Evolutionary conservation across 2,329 filamentous ascomycete genomes (phyloP).

Genomic region (Rachicladosporium sp.): DNA sequence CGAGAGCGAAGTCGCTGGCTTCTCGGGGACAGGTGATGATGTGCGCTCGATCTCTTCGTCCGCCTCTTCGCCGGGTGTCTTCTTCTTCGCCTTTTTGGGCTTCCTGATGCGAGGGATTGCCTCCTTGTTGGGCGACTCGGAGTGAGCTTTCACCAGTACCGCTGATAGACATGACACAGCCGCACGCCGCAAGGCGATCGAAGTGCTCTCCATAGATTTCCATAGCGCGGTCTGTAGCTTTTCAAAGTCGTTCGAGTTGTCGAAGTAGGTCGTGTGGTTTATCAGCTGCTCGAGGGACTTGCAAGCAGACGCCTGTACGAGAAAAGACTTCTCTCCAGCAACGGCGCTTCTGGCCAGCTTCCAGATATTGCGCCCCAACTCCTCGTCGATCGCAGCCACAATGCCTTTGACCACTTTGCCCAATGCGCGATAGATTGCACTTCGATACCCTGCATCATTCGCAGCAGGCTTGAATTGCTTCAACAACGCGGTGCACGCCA

Average conservation of each 20-base stretch:
- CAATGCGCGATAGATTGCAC: conserved; percentile 62
- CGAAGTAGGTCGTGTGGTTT: conserved; percentile 65
- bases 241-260: conserved; percentile 82
- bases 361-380: conserved; percentile 78
- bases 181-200: conserved; percentile 65
- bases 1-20: conserved; percentile 55
- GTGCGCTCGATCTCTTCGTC: conserved; percentile 61
- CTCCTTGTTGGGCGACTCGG: conserved; percentile 43
- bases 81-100: conserved; percentile 61
- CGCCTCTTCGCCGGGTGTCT: conserved; percentile 44
- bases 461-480: conserved; percentile 71
- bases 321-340: conserved; percentile 65
- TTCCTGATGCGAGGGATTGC: conserved; percentile 51
- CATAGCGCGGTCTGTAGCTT: conserved; percentile 70
- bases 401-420: conserved; percentile 68
- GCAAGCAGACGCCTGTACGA: conserved; percentile 69
- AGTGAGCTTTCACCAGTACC: conserved; percentile 70
- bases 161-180: conserved; percentile 76
- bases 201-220: conserved; percentile 73
- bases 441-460: conserved; percentile 69
- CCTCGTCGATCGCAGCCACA: conserved; percentile 66
- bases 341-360: conserved; percentile 74
- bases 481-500: conserved; percentile 59
- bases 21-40: conserved; percentile 64
- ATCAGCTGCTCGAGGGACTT: conserved; percentile 65